Base-by-base conservation (phyloP, 2,329 filamentous ascomycete species). In the Torrubiella hemipterigena region DNA sequence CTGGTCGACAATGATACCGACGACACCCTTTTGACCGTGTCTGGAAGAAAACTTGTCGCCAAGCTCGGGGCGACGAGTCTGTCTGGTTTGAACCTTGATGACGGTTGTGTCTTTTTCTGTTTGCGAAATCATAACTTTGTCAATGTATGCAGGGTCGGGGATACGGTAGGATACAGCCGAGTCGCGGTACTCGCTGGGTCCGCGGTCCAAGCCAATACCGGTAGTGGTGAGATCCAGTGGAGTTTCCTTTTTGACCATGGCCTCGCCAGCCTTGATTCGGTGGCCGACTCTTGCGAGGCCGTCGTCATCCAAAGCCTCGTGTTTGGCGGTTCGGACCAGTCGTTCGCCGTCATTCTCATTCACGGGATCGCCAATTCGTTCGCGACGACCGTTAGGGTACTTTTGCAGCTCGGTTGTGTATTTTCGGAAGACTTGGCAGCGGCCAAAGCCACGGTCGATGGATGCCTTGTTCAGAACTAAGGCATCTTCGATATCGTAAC, bases 1-100 rank as follows among this genome's bases (percentile, higher is more conserved):
- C 58, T 96, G 89, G 39, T 94, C 83, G 13, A 89, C 86, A 36
- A 98, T 95, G 45, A 96, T 89, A 34, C 91, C 91, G 2, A 93
- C 86, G 14, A 96, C 91, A 62, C 91, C 91, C 56, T 98, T 98
- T 50, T 98, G 91, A 14, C 91, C 91, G 69, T 98, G 91, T 37
- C 91, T 84, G 30, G 91, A 98, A 1, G 87, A 95, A 60, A 98
- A 98, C 54, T 98, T 98, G 69, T 98, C 91, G 32, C 91, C 91
- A 4, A 98, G 72, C 54, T 98, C 93, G 1, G 91, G 91, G 5
- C 87, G 75, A 25, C 93, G 77, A 1, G 93, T 98, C 55, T 98
- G 93, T n/a, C 93, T 72, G 0, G 87, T 94, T 50, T 95, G 82
- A 11, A 96, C 80, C 56, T 98, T 98, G 65, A 96, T 74, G 29